Base-by-base conservation (phyloP, 805 yeast species). In the Candida ulmi region DNA sequence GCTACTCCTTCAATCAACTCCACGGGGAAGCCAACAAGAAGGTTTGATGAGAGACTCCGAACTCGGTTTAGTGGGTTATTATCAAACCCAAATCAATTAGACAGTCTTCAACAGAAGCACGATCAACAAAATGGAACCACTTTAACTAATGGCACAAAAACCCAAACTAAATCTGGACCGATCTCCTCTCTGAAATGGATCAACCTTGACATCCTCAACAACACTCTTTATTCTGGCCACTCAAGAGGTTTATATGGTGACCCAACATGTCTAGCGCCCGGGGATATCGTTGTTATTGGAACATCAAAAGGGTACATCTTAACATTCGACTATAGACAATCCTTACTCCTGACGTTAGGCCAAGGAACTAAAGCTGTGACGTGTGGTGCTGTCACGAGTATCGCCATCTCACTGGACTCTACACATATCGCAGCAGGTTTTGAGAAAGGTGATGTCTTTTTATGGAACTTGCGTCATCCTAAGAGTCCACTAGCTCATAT, bases 271-370 rank as follows among this genome's bases (percentile, higher is more conserved):
- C 50, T 78, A 12, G 55, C 66, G 0, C 64, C 73, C 0, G 67
- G 74, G 9, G 71, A 66, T 26, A 50, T 70, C 25, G 63, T 83
- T 8, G 77, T 77, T 0, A 50, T 88, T 8, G 96, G 95, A 2
- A 88, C 96, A 0, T 51, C 72, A 0, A 73, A 72, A 37, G 95
- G 95, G 2, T 63, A 58, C 28, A 64, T 87, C 0, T 58, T 85
- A 5, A 66, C 83, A 5, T 88, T 86, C 57, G 83, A 80, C 50
- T 81, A 79, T 45, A 72, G 72, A 33, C 96, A 90, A 56, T 66
- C 63, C 24, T 54, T 84, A 4, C 63, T 71, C 12, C 61, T 62
- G 32, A 67, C 70, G 2, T 54, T 82, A 13, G 65, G 64, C 1
- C 51, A 51, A 16, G 43, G 48, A 1, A 48, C 56, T 4, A 46